A percentile compares a stretch with the other conserved stretches of the same genome.
phyloP scores from a whole-genome alignment of 1,284 basidiomycete species.

The Amylostereum chailletii region DNA sequence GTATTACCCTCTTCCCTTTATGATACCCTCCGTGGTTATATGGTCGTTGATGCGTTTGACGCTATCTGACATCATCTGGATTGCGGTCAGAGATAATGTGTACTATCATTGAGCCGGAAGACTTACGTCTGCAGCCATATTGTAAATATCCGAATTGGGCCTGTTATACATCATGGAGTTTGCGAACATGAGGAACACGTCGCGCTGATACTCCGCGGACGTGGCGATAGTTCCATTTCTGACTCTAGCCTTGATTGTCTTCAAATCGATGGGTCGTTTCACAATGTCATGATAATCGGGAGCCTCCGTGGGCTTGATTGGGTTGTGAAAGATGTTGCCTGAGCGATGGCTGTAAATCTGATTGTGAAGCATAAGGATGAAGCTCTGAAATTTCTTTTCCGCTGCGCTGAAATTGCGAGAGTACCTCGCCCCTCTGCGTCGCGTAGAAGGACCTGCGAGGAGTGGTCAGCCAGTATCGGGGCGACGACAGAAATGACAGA shows the following conservation, averaged over 20 bases:
- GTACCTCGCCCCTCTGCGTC: slow-evolving; percentile 13
- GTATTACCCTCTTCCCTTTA: slow-evolving; percentile 12
- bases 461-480: not conserved
- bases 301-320: slow-evolving; percentile 81
- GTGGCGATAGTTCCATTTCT: slow-evolving; percentile 76
- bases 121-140: slow-evolving; percentile 83
- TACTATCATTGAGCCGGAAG: not conserved
- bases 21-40: slow-evolving; percentile 66
- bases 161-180: slow-evolving; percentile 96
- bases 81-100: too few relatives aligned
- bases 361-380: slow-evolving; percentile 73
- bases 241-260: slow-evolving; percentile 77
- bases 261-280: slow-evolving; percentile 87
- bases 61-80: slow-evolving; percentile 79
- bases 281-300: slow-evolving; percentile 88
- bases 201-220: slow-evolving; percentile 81
- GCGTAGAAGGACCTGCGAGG: slow-evolving; percentile 13
- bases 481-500: not conserved
- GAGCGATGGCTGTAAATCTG: slow-evolving; percentile 79
- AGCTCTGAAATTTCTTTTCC: slow-evolving; percentile 69
- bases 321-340: slow-evolving; percentile 85
- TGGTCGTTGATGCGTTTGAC: slow-evolving; percentile 72
- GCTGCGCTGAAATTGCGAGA: slow-evolving; percentile 23
- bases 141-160: slow-evolving; percentile 73
- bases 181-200: slow-evolving; percentile 88